These are phyloP conservation scores for Cercospora nicotianae DNA, from an alignment of 2,329 filamentous ascomycete species.

Conservation along the genomic window DNA sequence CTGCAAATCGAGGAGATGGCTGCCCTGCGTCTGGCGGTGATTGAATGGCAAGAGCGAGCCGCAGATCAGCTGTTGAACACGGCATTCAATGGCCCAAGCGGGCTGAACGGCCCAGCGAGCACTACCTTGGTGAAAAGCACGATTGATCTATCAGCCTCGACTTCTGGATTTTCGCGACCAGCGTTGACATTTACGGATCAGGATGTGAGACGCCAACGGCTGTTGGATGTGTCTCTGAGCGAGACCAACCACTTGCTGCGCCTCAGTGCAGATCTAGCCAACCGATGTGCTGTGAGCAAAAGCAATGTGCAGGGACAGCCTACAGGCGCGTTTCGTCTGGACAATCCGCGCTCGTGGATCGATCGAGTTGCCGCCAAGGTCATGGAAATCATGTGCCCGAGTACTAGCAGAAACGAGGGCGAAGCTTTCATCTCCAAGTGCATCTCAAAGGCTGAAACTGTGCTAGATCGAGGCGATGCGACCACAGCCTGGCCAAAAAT, in stretches of 20 bases:
- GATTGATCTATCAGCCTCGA: constrained; percentile 21
- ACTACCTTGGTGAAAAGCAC: constrained; percentile 23
- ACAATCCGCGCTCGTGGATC: constrained; percentile 25
- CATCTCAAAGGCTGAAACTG: constrained; percentile 24
- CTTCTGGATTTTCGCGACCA: constrained; percentile 12
- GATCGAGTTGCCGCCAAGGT: constrained; percentile 27
- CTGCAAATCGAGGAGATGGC: constrained; percentile 76
- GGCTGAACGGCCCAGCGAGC: constrained; percentile 11
- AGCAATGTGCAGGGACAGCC: constrained; percentile 15
- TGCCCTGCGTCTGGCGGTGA: constrained; percentile 73
- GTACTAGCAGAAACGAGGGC: constrained; percentile 12
- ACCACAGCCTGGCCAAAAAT: constrained; percentile 33
- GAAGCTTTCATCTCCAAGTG: constrained; percentile 25
- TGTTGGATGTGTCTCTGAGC: constrained; percentile 32
- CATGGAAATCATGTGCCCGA: constrained; percentile 21
- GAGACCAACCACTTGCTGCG: constrained; percentile 31
- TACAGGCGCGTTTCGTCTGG: constrained; percentile 14
- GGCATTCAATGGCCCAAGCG: constrained; percentile 38
- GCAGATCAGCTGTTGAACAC: constrained; percentile 62
- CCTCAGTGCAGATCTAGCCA: constrained; percentile 27
- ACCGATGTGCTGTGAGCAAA: constrained; percentile 26
- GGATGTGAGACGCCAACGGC: constrained; percentile 31
- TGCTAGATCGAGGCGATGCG: constrained; percentile 35
- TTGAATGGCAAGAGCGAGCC: constrained; percentile 83
- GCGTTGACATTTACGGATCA: constrained; percentile 30